Evolutionary conservation across 1,284 basidiomycete genomes (phyloP), one percentile per base, ranked within the genome.

Genomic region (Leucocoprinus gongylophorus): DNA sequence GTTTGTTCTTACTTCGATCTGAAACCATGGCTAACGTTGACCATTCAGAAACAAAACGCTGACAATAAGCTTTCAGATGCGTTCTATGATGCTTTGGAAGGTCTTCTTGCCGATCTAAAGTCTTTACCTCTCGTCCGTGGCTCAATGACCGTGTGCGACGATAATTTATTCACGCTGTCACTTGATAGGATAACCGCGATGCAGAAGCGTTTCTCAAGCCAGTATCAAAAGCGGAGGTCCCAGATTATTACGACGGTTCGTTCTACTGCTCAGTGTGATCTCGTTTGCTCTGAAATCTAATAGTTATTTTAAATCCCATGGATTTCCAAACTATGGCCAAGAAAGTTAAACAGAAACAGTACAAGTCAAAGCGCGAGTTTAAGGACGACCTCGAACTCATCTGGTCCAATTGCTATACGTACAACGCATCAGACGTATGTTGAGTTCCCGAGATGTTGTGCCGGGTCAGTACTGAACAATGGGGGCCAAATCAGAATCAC

Each of bases 311-410:
- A 48, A 82, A 84, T 56, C 91, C 93, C 1, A 99, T 98, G 95
- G 95, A 99, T 72, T 75, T 98, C 44, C 84, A 85, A 56, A 90
- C 93, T 0, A 91, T 99, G 81, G 75, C 88, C 53, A 91, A 85
- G 73, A 95, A 95, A 71, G 85, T 97, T 64, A 97, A 95, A 72
- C 72, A 78, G 46, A 90, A 89, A 64, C 78, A 81, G 48, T 98
- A 97, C 80, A 95, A 95, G 71, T 90, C 83, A 50, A 98, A 99
- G 71, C 78, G 81, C 55, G 89, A 95, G 62, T 99, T 99, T 67
- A 85, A 87, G 56, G 85, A 88, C 55, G 97, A 99, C 68, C 73
- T 99, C 41, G 90, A 95, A 60, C 79, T 97, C 55, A 98, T 99
- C 60, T 99, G 95, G 95, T 83, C 85, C 50, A 99, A 99, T 62